Base-by-base conservation (phyloP, 306 rosid species). In the Trifolium fragiferum region DNA sequence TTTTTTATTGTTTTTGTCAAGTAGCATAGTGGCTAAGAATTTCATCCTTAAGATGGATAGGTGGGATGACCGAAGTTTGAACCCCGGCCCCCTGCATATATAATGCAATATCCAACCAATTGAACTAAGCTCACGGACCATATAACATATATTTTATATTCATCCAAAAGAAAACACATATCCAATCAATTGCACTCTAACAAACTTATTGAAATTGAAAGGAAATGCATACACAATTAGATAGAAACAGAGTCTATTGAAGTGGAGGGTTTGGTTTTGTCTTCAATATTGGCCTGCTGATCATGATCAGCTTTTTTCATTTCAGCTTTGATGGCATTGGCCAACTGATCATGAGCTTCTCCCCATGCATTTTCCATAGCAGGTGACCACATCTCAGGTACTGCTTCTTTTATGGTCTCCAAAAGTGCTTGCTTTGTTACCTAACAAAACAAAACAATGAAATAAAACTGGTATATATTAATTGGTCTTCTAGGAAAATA, bases 351-450 rank as follows among this genome's bases (percentile, higher is more conserved):
- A 79, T 87, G 90, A 77, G 96, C 98, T 78, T 82, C 87, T 74
- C 82, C 91, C 96, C 98, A 92, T 51, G 98, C 98, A 59, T 79
- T 73, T 82, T 86, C 90, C 96, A 88, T 87, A 44, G 75, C 89
- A 2, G 81, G 78, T 13, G 89, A 88, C 98, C 98, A 92, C 81
- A 86, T 88, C 50, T 92, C 92, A 30, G 91, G 87, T 0, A 90
- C 89, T 40, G 92, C 94, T 68, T 83, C 92, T 69, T 87, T 88
- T 73, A 92, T 87, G 4, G 83, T 88, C 62, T 92, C 94, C 81
- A 92, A 49, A 47, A 92, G 87, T 54, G 98, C 96, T 49, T 65
- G 90, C 41, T 78, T 92, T 27, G 84, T 65, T 4, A 92, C 98
- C 97, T 92, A 0, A 40, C 38, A 54, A 4, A 50, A 10, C 46